Percentiles rank a stretch among this genome's conserved stretches.
phyloP scores from a whole-genome alignment of 2,329 filamentous ascomycete genomes.

The Phoma sp. region DNA sequence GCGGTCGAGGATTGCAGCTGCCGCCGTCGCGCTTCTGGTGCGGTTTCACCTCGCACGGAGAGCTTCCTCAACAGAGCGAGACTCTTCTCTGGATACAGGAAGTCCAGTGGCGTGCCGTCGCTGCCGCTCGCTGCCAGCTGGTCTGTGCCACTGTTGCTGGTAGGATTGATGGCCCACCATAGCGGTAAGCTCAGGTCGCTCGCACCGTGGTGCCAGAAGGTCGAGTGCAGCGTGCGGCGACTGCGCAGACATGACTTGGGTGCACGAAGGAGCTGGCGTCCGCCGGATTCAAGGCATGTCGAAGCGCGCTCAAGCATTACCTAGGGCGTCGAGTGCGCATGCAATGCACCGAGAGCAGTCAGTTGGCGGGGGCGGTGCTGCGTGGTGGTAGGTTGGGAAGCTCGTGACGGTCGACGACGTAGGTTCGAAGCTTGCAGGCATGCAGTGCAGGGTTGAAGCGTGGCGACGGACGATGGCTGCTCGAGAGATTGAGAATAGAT shows the following conservation, averaged over 20 bases:
- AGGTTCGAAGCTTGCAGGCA: not conserved
- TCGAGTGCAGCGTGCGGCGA: constrained; percentile 60
- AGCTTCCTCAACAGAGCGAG: constrained; percentile 47
- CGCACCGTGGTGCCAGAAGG: constrained; percentile 64
- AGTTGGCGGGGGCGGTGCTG: too few species aligned
- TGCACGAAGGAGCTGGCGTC: constrained; percentile 57
- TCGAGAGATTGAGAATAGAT: not conserved
- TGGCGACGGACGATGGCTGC: not conserved
- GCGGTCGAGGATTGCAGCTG: not conserved
- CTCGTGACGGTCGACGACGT: not conserved
- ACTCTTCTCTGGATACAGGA: constrained; percentile 56
- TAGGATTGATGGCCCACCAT: constrained; percentile 31
- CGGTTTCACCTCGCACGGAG: constrained; percentile 21
- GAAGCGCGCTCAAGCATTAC: constrained; percentile 66
- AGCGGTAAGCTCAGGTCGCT: constrained; percentile 52
- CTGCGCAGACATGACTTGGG: constrained; percentile 48
- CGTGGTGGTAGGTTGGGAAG: too few species aligned
- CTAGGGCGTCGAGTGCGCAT: constrained; percentile 13
- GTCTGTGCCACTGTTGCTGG: constrained; percentile 12
- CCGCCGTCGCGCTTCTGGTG: not conserved
- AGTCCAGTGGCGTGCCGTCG: constrained; percentile 50
- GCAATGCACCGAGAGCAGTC: not conserved
- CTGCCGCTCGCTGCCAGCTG: constrained; percentile 4
- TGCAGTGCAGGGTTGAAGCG: not conserved
- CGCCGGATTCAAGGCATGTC: constrained; percentile 64